phyloP scores from a whole-genome alignment of 345 rosid genomes.

The Eucalyptus marginata region DNA sequence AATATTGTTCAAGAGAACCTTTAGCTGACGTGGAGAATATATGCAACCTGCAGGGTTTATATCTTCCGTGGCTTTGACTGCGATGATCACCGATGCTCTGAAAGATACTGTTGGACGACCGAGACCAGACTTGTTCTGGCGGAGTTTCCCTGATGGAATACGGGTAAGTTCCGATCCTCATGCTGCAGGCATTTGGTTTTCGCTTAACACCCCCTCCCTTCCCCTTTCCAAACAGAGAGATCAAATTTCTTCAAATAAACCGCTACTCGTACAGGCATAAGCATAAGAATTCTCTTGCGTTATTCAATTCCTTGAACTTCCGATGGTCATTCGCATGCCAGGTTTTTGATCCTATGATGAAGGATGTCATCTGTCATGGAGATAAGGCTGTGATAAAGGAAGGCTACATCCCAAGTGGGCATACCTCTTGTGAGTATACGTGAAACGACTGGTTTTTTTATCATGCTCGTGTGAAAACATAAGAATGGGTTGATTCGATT shows the following conservation, averaged over 20 bases:
- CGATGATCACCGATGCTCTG: constrained; percentile 48
- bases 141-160: constrained; percentile 45
- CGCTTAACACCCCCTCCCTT: neutral
- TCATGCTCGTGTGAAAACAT: neutral
- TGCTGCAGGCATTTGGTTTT: neutral
- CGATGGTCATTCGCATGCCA: neutral
- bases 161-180: constrained; percentile 4
- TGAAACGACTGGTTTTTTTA: neutral
- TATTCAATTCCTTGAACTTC: neutral
- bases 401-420: constrained; percentile 64
- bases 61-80: constrained; percentile 34
- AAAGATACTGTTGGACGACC: constrained; percentile 49
- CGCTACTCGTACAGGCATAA: neutral
- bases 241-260: neutral
- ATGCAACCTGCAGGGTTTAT: constrained; percentile 19
- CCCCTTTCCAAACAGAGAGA: neutral
- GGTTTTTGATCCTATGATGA: constrained; percentile 18
- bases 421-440: constrained; percentile 32
- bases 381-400: constrained; percentile 26
- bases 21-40: neutral
- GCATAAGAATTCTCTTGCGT: neutral
- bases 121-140: constrained; percentile 44
- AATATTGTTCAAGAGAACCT: neutral
- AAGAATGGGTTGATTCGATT: neutral
- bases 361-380: constrained; percentile 41